phyloP scores from a whole-genome alignment of 805 yeast genomes.

The Candida oleophila region DNA sequence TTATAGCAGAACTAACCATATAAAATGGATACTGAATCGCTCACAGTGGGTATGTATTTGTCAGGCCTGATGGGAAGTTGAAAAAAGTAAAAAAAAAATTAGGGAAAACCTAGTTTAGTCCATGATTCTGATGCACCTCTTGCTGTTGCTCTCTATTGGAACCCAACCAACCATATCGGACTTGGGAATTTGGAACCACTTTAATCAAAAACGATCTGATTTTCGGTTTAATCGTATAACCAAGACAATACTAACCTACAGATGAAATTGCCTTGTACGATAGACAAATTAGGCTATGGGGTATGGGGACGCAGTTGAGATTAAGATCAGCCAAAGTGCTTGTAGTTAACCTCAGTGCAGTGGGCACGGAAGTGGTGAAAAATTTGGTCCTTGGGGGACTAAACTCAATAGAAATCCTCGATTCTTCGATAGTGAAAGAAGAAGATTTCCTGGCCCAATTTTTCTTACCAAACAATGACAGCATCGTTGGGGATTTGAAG shows the following conservation, averaged over 20 bases:
- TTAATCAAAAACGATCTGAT: too few species aligned
- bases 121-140: too few species aligned
- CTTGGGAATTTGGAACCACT: background rate
- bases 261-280: constrained; percentile 93
- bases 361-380: constrained; percentile 81
- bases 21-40: background rate
- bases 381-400: constrained; percentile 87
- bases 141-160: too few species aligned
- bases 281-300: constrained; percentile 95
- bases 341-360: constrained; percentile 69
- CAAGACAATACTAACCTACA: constrained; percentile 7
- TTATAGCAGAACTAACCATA: too few species aligned
- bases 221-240: background rate
- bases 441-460: constrained; percentile 75
- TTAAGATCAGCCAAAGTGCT: constrained; percentile 73
- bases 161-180: background rate
- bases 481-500: constrained; percentile 55
- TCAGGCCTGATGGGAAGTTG: background rate
- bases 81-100: too few species aligned
- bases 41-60: constrained; percentile 1
- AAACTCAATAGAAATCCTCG: constrained; percentile 73
- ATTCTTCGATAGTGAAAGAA: constrained; percentile 50
- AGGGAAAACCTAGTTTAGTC: too few species aligned
- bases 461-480: constrained; percentile 54
- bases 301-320: constrained; percentile 82